A percentile compares a stretch with the other conserved stretches of the same genome.
phyloP scores from a whole-genome alignment of 306 rosid genomes.

The Prunus mongolica region DNA sequence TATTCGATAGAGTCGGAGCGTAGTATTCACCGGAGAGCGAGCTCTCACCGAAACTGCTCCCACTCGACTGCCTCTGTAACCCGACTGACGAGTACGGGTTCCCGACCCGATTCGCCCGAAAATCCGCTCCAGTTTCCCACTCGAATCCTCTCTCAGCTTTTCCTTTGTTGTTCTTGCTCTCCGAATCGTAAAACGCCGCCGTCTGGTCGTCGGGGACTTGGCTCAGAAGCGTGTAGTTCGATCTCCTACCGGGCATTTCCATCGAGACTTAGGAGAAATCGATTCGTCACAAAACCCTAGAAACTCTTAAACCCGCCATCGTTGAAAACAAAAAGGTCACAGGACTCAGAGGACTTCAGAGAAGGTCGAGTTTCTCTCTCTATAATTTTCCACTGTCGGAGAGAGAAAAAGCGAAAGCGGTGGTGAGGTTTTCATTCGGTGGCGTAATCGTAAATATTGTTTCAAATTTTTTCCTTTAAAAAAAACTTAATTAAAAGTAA shows the following conservation, averaged over 20 bases:
- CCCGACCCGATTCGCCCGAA: constrained; percentile 70
- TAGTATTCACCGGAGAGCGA: constrained; percentile 88
- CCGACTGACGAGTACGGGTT: constrained; percentile 58
- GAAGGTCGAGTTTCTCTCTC: constrained; percentile 29
- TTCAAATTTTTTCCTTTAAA: neutral
- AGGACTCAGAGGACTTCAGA: neutral
- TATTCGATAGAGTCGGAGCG: constrained; percentile 61
- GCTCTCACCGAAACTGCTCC: constrained; percentile 93
- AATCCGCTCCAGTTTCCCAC: constrained; percentile 73
- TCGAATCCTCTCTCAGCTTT: constrained; percentile 59
- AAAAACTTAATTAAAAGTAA: neutral
- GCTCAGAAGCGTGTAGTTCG: constrained; percentile 76
- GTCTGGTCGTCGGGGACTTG: constrained; percentile 79
- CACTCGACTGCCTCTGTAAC: constrained; percentile 94
- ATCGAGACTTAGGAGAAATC: constrained; percentile 29
- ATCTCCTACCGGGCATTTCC: constrained; percentile 91
- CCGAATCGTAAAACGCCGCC: constrained; percentile 47
- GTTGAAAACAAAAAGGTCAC: constrained; percentile 5
- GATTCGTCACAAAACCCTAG: constrained; percentile 32
- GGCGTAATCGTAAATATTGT: constrained; percentile 42
- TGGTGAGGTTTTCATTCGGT: constrained; percentile 25
- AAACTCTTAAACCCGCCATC: constrained; percentile 66
- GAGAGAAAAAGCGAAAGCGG: constrained; percentile 27
- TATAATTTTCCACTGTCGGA: constrained; percentile 43
- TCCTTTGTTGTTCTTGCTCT: constrained; percentile 48